Evolutionary conservation across 2,329 filamentous ascomycete genomes (phyloP).

Genomic region (Trichoderma cornu-damae): DNA sequence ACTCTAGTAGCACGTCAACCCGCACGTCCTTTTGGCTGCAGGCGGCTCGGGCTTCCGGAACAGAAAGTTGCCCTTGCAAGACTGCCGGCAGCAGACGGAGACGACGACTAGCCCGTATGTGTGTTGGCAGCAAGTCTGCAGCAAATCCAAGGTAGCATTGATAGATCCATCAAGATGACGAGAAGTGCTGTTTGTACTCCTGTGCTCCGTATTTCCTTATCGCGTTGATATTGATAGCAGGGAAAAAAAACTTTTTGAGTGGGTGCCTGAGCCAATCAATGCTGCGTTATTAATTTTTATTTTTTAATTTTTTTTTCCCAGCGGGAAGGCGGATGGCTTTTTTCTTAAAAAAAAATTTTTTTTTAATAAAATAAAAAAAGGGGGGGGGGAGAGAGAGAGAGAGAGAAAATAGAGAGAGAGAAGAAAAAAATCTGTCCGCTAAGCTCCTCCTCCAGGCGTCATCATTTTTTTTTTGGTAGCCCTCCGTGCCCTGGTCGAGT

Average conservation of each 20-base stretch:
- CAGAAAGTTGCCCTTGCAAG: slow-evolving; percentile 3
- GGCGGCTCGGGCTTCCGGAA: slow-evolving; percentile 4
- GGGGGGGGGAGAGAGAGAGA: too few species aligned
- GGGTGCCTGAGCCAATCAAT: slow-evolving; percentile 16
- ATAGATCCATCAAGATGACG: neutral
- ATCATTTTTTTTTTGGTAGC: slow-evolving; percentile 17
- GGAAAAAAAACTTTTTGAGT: neutral
- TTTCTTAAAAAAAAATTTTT: neutral
- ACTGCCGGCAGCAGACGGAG: neutral
- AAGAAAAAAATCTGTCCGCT: slow-evolving; percentile 11
- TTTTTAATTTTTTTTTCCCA: too few species aligned
- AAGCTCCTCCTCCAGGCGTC: slow-evolving; percentile 10
- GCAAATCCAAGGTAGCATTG: neutral
- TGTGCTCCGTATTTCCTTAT: slow-evolving; percentile 1
- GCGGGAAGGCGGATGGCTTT: slow-evolving; percentile 11
- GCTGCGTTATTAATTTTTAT: slow-evolving; percentile 20
- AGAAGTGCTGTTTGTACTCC: too few species aligned
- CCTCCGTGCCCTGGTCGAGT: slow-evolving; percentile 10
- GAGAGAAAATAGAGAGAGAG: too few species aligned
- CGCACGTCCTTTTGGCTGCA: neutral
- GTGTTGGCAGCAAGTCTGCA: too few species aligned
- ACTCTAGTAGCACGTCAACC: neutral
- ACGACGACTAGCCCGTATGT: neutral
- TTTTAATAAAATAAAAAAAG: too few species aligned
- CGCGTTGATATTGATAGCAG: too few species aligned